Percentiles rank a stretch among this genome's conserved stretches.
phyloP scores from a whole-genome alignment of 768 basidiomycete genomes.

The Collybia nuda region DNA sequence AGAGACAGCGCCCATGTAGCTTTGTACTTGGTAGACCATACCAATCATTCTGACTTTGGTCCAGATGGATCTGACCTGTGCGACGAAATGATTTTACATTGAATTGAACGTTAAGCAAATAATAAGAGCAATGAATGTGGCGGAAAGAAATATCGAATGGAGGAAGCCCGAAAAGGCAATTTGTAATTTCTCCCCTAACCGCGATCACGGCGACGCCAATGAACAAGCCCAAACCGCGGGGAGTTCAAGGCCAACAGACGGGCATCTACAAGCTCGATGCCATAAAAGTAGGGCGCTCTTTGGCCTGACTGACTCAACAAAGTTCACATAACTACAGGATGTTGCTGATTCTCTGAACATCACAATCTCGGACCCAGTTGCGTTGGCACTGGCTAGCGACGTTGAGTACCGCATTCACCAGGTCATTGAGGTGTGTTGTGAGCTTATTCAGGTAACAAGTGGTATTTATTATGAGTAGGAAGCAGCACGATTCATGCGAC shows the following conservation, averaged over 20 bases:
- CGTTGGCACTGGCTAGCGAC: constrained; percentile 87
- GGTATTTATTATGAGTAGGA: constrained; percentile 50
- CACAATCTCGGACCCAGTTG: constrained; percentile 76
- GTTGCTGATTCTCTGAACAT: constrained; percentile 88
- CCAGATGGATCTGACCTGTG: no score
- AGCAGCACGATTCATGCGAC: constrained; percentile 95
- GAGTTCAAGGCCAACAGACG: constrained; percentile 47
- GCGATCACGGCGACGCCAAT: constrained; percentile 14
- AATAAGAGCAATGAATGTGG: no score
- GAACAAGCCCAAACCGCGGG: constrained; percentile 50
- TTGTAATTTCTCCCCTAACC: no score
- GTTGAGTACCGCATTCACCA: constrained; percentile 97
- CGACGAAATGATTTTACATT: no score
- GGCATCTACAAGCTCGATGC: constrained; percentile 66
- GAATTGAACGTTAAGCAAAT: no score
- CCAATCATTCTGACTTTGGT: no score
- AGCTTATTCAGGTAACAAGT: neutral
- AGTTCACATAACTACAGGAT: constrained; percentile 53
- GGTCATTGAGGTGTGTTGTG: constrained; percentile 73
- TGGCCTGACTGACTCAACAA: neutral
- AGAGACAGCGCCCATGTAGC: no score
- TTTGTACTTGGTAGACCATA: no score
- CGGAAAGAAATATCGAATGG: no score
- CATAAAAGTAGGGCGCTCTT: constrained; percentile 47
- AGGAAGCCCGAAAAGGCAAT: no score